Percentiles rank a stretch among this genome's conserved stretches.
Conservation (phyloP, 2,329 filamentous ascomycete genomes). For the Colletotrichum sp. region DNA sequence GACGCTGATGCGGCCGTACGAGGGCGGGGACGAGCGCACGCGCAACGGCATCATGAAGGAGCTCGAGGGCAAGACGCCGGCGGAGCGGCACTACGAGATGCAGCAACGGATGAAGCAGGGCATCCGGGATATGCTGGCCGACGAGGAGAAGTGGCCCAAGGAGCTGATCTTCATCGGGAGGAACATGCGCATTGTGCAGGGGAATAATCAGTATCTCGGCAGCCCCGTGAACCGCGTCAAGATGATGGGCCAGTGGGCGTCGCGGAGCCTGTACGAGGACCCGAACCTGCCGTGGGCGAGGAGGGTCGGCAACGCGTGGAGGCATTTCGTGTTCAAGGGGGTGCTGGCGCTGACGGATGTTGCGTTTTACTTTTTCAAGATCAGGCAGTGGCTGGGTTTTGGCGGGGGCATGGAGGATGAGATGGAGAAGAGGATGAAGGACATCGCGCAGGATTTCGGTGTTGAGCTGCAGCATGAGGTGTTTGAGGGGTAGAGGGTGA, state of each 20-base stretch:
- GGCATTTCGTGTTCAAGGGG: constrained; percentile 81
- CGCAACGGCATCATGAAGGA: constrained; percentile 69
- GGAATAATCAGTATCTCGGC: constrained; percentile 89
- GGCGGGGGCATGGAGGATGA: constrained; percentile 94
- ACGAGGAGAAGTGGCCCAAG: constrained; percentile 88
- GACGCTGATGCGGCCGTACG: constrained; percentile 88
- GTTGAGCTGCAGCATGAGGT: constrained; percentile 88
- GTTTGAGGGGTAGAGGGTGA: constrained; percentile 74
- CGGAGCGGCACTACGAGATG: constrained; percentile 87
- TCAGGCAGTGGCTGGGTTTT: constrained; percentile 77
- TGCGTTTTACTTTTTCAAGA: constrained; percentile 80
- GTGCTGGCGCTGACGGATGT: constrained; percentile 80
- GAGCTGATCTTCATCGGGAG: constrained; percentile 92
- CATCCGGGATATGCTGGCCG: constrained; percentile 72
- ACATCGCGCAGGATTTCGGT: constrained; percentile 88
- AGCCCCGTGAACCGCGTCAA: constrained; percentile 92
- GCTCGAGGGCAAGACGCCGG: constrained; percentile 61
- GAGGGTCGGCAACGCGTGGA: constrained; percentile 72
- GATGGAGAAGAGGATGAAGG: constrained; percentile 85
- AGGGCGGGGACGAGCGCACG: constrained; percentile 78
- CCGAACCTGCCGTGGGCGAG: constrained; percentile 66
- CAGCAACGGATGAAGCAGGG: constrained; percentile 81
- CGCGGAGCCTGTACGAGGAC: constrained; percentile 79
- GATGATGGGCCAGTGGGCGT: constrained; percentile 92
- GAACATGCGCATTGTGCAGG: constrained; percentile 92